Conservation (phyloP, 768 basidiomycete genomes). For the Hypsizygus marmoreus region DNA sequence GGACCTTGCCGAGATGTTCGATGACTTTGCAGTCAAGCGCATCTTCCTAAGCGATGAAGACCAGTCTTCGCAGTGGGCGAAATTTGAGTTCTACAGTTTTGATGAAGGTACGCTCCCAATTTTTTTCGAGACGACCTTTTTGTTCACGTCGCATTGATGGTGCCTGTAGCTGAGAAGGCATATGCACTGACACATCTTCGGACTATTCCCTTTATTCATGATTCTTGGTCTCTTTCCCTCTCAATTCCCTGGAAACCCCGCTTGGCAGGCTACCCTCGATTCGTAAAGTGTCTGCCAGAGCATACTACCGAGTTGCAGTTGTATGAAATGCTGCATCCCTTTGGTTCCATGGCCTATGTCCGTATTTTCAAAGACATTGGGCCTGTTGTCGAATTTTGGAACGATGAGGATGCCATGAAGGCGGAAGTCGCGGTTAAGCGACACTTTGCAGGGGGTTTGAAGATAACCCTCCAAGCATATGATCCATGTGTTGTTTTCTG, state of each 20-base stretch:
- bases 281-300: neutral
- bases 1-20: too few relatives aligned
- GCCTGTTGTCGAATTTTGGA: slow-evolving; percentile 7
- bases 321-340: slow-evolving; percentile 4
- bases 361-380: neutral
- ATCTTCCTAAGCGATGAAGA: too few relatives aligned
- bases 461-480: slow-evolving; percentile 2
- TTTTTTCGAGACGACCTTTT: neutral
- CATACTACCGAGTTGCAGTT: neutral
- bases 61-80: neutral
- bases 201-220: neutral
- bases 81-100: neutral
- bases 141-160: neutral
- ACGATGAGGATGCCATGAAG: slow-evolving; percentile 1
- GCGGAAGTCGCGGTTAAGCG: slow-evolving; percentile 1
- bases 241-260: too few relatives aligned
- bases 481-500: slow-evolving; percentile 8
- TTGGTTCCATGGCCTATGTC: slow-evolving; percentile 2
- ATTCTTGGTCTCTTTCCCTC: neutral
- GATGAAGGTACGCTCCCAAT: neutral
- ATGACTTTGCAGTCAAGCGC: too few relatives aligned
- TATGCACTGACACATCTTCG: neutral
- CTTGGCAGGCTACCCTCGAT: too few relatives aligned
- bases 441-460: neutral
- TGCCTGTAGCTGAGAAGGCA: slow-evolving; percentile 2